phyloP scores from a whole-genome alignment of 2,329 filamentous ascomycete genomes.

The Colletotrichum echinochloae region DNA sequence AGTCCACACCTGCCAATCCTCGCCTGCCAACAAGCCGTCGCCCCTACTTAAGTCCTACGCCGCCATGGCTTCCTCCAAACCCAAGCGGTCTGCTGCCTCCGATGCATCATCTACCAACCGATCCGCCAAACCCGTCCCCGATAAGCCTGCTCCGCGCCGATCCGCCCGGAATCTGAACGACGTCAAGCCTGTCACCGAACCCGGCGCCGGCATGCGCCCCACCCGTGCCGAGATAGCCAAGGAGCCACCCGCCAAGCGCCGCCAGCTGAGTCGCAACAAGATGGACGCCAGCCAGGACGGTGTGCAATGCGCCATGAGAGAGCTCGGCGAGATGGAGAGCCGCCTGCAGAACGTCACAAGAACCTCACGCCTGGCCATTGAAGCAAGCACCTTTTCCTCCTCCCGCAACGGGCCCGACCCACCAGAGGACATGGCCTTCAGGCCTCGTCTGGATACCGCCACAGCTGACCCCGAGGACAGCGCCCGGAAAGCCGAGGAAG shows the following conservation, averaged over 20 bases:
- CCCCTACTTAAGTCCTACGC: slow-evolving; percentile 2
- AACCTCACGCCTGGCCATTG: slow-evolving; percentile 60
- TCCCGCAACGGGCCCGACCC: neutral
- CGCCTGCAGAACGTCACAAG: slow-evolving; percentile 58
- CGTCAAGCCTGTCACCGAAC: slow-evolving; percentile 27
- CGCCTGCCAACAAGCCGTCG: neutral
- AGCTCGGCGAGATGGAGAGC: slow-evolving; percentile 63
- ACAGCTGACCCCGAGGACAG: slow-evolving; percentile 25
- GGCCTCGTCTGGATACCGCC: neutral
- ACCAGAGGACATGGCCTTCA: neutral
- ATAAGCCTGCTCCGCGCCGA: slow-evolving; percentile 23
- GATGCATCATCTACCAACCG: slow-evolving; percentile 27
- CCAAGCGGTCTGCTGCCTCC: slow-evolving; percentile 50
- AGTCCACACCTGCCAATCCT: neutral
- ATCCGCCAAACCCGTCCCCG: slow-evolving; percentile 3
- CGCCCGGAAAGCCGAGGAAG: slow-evolving; percentile 19
- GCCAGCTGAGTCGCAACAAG: slow-evolving; percentile 20
- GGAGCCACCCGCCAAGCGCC: slow-evolving; percentile 30
- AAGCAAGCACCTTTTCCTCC: slow-evolving; percentile 52
- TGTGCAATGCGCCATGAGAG: slow-evolving; percentile 56
- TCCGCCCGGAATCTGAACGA: slow-evolving; percentile 35
- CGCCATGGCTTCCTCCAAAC: slow-evolving; percentile 47
- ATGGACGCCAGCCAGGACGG: slow-evolving; percentile 43
- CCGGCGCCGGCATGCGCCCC: slow-evolving; percentile 24
- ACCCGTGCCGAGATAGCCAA: neutral